Percentiles rank a stretch among this genome's conserved stretches.
phyloP scores from a whole-genome alignment of 2,329 filamentous ascomycete species.

The Alternaria atra region DNA sequence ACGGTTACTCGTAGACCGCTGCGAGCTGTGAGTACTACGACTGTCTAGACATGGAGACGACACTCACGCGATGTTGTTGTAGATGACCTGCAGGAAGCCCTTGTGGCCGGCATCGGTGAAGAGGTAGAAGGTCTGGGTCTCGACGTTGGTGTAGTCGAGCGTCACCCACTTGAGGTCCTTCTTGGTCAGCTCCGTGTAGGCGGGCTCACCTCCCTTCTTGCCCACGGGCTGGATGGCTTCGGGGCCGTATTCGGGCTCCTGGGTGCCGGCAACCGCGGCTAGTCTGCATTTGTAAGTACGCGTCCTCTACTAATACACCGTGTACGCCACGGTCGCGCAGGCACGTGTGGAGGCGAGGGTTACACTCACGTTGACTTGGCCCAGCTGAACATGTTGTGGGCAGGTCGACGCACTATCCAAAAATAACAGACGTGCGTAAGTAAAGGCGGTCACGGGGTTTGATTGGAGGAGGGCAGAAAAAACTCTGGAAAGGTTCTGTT shows the following conservation, averaged over 20 bases:
- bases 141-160: slow-evolving; percentile 85
- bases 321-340: slow-evolving; percentile 22
- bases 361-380: slow-evolving; percentile 83
- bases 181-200: slow-evolving; percentile 80
- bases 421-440: slow-evolving; percentile 32
- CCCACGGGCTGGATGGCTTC: slow-evolving; percentile 86
- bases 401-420: slow-evolving; percentile 42
- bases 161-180: slow-evolving; percentile 84
- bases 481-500: slow-evolving; percentile 42
- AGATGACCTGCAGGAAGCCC: slow-evolving; percentile 89
- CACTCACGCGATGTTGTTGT: slow-evolving; percentile 91
- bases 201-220: slow-evolving; percentile 77
- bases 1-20: slow-evolving; percentile 89
- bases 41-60: neutral
- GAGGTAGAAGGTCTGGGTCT: slow-evolving; percentile 95
- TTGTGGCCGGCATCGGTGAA: slow-evolving; percentile 79
- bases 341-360: slow-evolving; percentile 24
- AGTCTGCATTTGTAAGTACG: slow-evolving; percentile 54
- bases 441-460: slow-evolving; percentile 31
- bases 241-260: slow-evolving; percentile 94
- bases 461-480: slow-evolving; percentile 35
- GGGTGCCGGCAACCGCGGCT: slow-evolving; percentile 87
- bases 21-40: slow-evolving; percentile 33
- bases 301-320: slow-evolving; percentile 1
- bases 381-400: slow-evolving; percentile 82